Evolutionary conservation across 257 asterid species (phyloP).

Genomic region (Gentiana straminea): DNA sequence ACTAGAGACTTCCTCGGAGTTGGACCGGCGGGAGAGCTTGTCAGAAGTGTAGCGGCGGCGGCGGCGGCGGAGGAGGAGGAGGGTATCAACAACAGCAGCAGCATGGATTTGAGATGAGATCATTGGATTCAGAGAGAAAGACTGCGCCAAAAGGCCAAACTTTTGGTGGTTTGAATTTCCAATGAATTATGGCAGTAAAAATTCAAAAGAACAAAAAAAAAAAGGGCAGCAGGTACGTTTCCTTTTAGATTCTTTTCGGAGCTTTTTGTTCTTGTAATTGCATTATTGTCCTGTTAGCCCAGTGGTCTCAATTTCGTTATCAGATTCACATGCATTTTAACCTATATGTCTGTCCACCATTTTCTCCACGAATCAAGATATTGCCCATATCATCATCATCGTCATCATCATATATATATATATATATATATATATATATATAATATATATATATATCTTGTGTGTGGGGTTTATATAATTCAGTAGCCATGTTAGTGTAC

Average conservation of each 20-base stretch:
- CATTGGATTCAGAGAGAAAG: conserved; percentile 36
- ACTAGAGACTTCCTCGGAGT: conserved; percentile 88
- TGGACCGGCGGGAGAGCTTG: conserved; percentile 36
- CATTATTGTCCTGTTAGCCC: background rate
- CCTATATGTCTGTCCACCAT: conserved; percentile 2
- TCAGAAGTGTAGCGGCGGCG: conserved; percentile 32
- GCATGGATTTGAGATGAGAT: conserved; percentile 21
- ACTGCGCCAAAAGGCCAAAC: conserved; percentile 16
- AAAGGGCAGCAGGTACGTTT: conserved; percentile 8
- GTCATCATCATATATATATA: too few species aligned
- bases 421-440: too few species aligned
- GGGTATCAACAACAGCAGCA: conserved; percentile 22
- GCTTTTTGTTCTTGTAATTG: background rate
- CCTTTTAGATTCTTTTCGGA: background rate
- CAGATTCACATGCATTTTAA: conserved; percentile 11
- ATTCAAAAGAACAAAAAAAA: background rate
- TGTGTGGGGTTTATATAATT: too few species aligned
- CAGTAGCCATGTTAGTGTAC: too few species aligned
- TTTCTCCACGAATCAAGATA: background rate
- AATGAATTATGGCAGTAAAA: conserved; percentile 14
- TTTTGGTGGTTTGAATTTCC: conserved; percentile 35
- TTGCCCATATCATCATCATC: too few species aligned
- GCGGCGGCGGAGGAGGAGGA: conserved; percentile 24
- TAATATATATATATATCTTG: too few species aligned
- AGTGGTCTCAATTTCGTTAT: background rate